Base-by-base conservation (phyloP, 495 filamentous ascomycete genomes). In the Aspergillus sclerotiicarbonarius region DNA sequence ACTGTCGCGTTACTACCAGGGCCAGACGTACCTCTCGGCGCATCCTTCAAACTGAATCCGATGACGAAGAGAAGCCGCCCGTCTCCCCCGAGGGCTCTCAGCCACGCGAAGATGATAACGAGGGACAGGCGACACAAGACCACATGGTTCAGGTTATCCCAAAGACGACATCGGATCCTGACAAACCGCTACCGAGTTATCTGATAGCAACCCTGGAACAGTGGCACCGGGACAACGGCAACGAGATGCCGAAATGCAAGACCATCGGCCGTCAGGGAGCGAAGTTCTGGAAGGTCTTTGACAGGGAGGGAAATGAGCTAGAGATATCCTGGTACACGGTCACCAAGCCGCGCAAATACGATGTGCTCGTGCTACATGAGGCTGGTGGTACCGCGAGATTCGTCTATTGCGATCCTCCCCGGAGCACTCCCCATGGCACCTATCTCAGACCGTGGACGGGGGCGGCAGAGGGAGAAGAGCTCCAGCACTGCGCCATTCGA, bases 171-270 rank as follows among this genome's bases (percentile, higher is more conserved):
- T 49, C 16, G 15, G 57, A 44, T 6, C 44, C 51, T 16, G 20
- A 43, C 30, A 16, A 12, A 4, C 41, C 30, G 2, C 41, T 54
- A 2, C 53, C 58, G 5, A 15, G 18, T 10, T 55, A 51, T 16
- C 55, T 61, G 10, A 30, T 45, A 7, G 48, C 29, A 0, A 9
- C 61, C 0, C 52, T 65, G 9, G 53, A 61, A 12, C 49, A 53
- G 33, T 61, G 56, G 48, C 55, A 59, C 45, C 32, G 41, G 9
- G 29, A 61, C 31, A 63, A 67, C 31, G 58, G 53, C 8, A 18
- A 20, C 18, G 48, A 51, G 29, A 6, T 18, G 19, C 65, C 57
- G 19, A 37, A 47, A 8, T 65, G 56, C 32, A 47, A 18, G 8
- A 35, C 43, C 32, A 12, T 33, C 33, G 39, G 2, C n/a, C 48